Conservation (phyloP, 2,329 filamentous ascomycete genomes). For the Alternaria solani region DNA sequence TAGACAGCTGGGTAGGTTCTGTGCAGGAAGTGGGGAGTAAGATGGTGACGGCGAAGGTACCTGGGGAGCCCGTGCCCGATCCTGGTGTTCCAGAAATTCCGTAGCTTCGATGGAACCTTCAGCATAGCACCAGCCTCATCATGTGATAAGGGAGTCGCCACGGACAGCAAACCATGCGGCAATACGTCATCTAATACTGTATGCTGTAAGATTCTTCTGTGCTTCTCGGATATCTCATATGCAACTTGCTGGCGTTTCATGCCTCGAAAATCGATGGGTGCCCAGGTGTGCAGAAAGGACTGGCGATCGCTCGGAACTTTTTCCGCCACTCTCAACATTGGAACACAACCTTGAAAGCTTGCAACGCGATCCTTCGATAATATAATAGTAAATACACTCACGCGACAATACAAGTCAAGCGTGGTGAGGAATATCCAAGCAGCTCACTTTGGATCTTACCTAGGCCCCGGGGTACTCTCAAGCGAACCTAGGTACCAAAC, state of each 20-base stretch:
- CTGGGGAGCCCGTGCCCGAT: slow-evolving; percentile 14
- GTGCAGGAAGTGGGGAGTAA: slow-evolving; percentile 5
- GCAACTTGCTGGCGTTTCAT: neutral
- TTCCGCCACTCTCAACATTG: neutral
- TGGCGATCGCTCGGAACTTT: neutral
- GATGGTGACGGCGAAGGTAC: slow-evolving; percentile 11
- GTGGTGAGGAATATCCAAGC: neutral
- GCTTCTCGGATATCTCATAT: neutral
- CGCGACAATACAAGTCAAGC: neutral
- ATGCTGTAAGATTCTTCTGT: neutral
- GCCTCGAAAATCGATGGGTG: neutral
- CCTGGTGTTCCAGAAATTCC: slow-evolving; percentile 19
- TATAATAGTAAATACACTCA: neutral
- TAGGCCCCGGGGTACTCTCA: neutral
- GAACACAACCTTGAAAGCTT: neutral
- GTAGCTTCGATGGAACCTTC: slow-evolving; percentile 15
- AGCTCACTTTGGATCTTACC: neutral
- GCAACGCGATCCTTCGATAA: neutral
- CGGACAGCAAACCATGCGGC: neutral
- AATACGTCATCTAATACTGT: neutral
- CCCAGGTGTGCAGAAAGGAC: neutral
- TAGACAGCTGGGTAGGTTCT: neutral
- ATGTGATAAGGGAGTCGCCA: slow-evolving; percentile 12
- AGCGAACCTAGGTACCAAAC: neutral
- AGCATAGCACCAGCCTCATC: slow-evolving; percentile 12